Percentiles rank a stretch among this genome's conserved stretches.
These are phyloP conservation scores for Raffaelea albimanens DNA, from an alignment of 2,329 filamentous ascomycete species.

Conservation along the genomic window DNA sequence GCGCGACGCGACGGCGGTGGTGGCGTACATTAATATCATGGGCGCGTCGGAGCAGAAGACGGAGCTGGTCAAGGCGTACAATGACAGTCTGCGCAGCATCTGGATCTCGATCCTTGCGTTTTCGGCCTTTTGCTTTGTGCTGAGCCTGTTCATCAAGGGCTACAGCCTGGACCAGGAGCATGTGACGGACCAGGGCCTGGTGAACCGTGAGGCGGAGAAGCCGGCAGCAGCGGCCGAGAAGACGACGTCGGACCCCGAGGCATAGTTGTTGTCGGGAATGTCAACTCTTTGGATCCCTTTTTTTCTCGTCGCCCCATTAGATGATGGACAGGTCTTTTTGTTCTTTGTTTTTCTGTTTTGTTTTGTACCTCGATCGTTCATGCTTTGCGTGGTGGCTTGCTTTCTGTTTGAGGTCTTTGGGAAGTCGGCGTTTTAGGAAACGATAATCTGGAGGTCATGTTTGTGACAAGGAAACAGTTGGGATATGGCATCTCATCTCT, in stretches of 20 bases:
- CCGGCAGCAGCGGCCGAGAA: neutral
- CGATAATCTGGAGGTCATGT: too few relatives aligned
- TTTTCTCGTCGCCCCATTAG: too few relatives aligned
- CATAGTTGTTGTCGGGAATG: too few relatives aligned
- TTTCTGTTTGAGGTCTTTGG: too few relatives aligned
- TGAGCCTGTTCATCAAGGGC: slow-evolving; percentile 41
- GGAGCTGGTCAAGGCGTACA: slow-evolving; percentile 32
- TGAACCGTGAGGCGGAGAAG: slow-evolving; percentile 11
- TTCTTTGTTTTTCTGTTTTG: too few relatives aligned
- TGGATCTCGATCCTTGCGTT: slow-evolving; percentile 44
- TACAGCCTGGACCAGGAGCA: slow-evolving; percentile 37
- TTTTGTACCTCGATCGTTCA: too few relatives aligned
- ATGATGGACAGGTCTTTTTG: too few relatives aligned
- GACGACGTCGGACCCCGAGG: neutral
- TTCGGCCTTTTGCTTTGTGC: slow-evolving; percentile 36
- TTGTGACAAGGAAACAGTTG: too few relatives aligned
- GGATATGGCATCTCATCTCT: too few relatives aligned
- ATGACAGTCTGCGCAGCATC: slow-evolving; percentile 41
- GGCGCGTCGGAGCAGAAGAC: slow-evolving; percentile 17
- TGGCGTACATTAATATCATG: slow-evolving; percentile 44
- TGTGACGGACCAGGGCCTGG: slow-evolving; percentile 37
- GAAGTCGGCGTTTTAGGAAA: too few relatives aligned
- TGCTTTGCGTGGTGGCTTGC: too few relatives aligned
- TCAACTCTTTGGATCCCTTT: too few relatives aligned
- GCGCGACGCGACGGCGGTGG: slow-evolving; percentile 44